A percentile compares a stretch with the other conserved stretches of the same genome.
phyloP scores from a whole-genome alignment of 768 basidiomycete genomes.

The Rhizopogon rudus region DNA sequence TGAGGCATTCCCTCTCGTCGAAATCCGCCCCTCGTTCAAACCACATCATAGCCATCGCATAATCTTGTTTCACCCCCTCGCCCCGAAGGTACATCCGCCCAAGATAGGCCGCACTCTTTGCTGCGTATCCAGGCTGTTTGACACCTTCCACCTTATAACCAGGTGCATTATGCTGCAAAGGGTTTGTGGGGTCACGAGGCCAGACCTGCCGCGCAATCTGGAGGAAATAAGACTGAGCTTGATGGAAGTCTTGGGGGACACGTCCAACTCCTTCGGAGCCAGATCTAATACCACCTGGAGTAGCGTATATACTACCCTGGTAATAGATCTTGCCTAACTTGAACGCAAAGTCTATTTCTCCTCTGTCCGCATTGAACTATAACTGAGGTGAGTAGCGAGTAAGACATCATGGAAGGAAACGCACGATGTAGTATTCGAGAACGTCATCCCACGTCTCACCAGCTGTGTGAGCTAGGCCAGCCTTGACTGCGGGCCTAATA shows the following conservation, averaged over 20 bases:
- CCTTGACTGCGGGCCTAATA: constrained; percentile 73
- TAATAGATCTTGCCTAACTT: constrained; percentile 95
- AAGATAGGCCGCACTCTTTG: constrained; percentile 80
- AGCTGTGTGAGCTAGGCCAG: constrained; percentile 74
- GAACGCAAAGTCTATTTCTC: constrained; percentile 85
- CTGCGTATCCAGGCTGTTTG: constrained; percentile 56
- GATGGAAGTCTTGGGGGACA: constrained; percentile 72
- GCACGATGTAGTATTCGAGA: constrained; percentile 84
- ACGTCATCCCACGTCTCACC: constrained; percentile 95
- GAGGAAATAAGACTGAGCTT: constrained; percentile 80
- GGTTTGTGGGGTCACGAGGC: constrained; percentile 71
- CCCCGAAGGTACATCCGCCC: constrained; percentile 94
- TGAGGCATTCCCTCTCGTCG: constrained; percentile 85
- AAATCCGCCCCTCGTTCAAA: constrained; percentile 81
- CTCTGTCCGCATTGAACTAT: constrained; percentile 93
- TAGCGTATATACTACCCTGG: constrained; percentile 86
- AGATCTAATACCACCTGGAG: constrained; percentile 74
- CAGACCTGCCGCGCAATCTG: constrained; percentile 81
- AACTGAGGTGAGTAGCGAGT: constrained; percentile 2
- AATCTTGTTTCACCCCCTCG: constrained; percentile 82
- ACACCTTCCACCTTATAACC: constrained; percentile 45
- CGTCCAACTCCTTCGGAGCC: constrained; percentile 91
- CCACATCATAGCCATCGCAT: constrained; percentile 82
- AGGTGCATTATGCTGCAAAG: constrained; percentile 39
- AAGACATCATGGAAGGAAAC: constrained; percentile 11